Evolutionary conservation across 768 basidiomycete species (phyloP).

Genomic region (Amanita inopinata): DNA sequence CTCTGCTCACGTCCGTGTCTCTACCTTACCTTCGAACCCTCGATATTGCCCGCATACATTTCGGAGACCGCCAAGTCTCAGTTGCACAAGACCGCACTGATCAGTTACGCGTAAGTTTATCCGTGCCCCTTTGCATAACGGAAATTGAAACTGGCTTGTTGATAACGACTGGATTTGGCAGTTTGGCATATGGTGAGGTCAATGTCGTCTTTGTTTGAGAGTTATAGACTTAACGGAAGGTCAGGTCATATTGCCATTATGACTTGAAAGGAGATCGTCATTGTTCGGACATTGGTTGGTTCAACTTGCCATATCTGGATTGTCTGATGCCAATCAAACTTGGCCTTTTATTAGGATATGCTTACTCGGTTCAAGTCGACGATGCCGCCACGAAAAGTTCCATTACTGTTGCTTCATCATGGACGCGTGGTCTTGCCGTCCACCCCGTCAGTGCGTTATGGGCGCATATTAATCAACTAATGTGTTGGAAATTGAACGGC

Average conservation of each 20-base stretch:
- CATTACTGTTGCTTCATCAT: slow-evolving; percentile 40
- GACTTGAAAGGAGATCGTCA: slow-evolving; percentile 29
- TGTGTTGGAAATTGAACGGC: slow-evolving; percentile 1
- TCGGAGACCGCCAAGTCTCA: slow-evolving; percentile 21
- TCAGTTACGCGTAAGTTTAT: slow-evolving; percentile 44
- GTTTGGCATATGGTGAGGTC: slow-evolving; percentile 63
- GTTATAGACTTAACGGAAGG: background rate
- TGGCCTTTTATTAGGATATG: slow-evolving; percentile 35
- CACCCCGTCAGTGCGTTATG: slow-evolving; percentile 60
- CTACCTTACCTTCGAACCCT: slow-evolving; percentile 58
- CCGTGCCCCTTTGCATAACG: no score
- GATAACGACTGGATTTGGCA: slow-evolving; percentile 19
- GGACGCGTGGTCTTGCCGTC: slow-evolving; percentile 67
- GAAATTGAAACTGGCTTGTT: no score
- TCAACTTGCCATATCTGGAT: no score
- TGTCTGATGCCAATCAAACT: no score
- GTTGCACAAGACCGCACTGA: slow-evolving; percentile 21
- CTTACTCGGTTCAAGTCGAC: slow-evolving; percentile 39
- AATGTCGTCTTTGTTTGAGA: background rate
- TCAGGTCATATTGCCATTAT: slow-evolving; percentile 57
- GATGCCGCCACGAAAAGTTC: slow-evolving; percentile 23
- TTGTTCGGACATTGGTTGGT: slow-evolving; percentile 40
- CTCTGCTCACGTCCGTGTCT: slow-evolving; percentile 61
- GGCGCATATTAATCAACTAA: slow-evolving; percentile 1
- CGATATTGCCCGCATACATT: slow-evolving; percentile 55